Percentiles rank a stretch among this genome's conserved stretches.
These are phyloP conservation scores for Seminavis robusta DNA, from an alignment of 108 stramenopile species.

Conservation along the genomic window DNA sequence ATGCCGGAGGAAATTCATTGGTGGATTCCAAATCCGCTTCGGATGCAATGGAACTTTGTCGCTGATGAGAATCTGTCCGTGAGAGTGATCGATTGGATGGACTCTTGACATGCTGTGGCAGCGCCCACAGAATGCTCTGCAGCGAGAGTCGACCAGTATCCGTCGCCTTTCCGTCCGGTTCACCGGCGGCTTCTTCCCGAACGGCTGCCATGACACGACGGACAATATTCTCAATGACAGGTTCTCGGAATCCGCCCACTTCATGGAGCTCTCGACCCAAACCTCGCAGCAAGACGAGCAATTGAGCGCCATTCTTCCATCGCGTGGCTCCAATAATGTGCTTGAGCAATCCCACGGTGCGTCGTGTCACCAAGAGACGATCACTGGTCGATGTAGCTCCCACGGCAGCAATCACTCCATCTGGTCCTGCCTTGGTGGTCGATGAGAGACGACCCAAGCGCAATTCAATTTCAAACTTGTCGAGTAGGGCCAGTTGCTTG, in stretches of 20 bases:
- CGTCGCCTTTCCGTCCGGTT: conserved; percentile 8
- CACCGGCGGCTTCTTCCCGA: conserved; percentile 63
- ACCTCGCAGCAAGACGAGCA: conserved; percentile 65
- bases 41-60: conserved; percentile 22
- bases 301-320: conserved; percentile 75
- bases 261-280: conserved; percentile 73
- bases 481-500: conserved; percentile 59
- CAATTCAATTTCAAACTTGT: conserved; percentile 71
- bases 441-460: conserved; percentile 62
- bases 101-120: conserved; percentile 64
- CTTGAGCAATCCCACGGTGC: conserved; percentile 75
- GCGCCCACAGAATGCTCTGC: conserved; percentile 84
- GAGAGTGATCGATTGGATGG: conserved; percentile 1
- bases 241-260: conserved; percentile 76
- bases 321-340: conserved; percentile 76
- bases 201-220: conserved; percentile 79
- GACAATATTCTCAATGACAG: conserved; percentile 81
- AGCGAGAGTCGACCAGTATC: conserved; percentile 49
- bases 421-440: neutral
- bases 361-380: conserved; percentile 49
- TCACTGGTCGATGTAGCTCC: conserved; percentile 37
- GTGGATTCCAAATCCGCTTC: conserved; percentile 8
- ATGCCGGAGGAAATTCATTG: conserved; percentile 48
- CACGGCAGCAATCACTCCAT: conserved; percentile 16
- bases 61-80: conserved; percentile 5